Percentiles rank a stretch among this genome's conserved stretches.
These are phyloP conservation scores for Fusarium sp. DNA, from an alignment of 2,329 filamentous ascomycete genomes.

Conservation along the genomic window DNA sequence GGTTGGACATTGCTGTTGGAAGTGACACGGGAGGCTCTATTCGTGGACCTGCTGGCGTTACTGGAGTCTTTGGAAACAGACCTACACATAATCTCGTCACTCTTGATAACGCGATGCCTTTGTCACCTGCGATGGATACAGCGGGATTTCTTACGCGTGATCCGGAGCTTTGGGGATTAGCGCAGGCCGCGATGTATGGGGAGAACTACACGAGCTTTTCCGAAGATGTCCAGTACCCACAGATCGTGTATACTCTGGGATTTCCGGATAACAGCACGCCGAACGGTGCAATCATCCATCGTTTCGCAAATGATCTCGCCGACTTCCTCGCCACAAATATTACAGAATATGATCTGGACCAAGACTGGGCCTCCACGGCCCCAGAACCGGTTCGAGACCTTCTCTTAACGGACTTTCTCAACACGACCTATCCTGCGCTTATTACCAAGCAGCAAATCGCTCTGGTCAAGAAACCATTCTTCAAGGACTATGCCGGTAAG, in stretches of 20 bases:
- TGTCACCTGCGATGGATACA: conserved; percentile 56
- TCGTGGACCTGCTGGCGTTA: conserved; percentile 56
- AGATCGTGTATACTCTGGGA: not conserved
- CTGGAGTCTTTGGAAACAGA: conserved; percentile 59
- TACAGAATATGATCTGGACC: not conserved
- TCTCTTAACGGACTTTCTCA: not conserved
- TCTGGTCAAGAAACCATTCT: not conserved
- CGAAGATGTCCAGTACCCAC: not conserved
- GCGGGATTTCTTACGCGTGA: conserved; percentile 5
- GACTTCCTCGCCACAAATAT: not conserved
- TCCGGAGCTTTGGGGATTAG: not conserved
- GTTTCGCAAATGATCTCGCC: not conserved
- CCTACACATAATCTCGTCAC: conserved; percentile 53
- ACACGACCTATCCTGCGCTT: not conserved
- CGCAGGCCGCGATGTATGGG: not conserved
- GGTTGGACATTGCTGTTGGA: conserved; percentile 52
- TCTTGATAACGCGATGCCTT: conserved; percentile 56
- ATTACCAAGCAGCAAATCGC: not conserved
- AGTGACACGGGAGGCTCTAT: conserved; percentile 50
- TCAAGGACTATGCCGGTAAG: not conserved
- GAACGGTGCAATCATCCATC: not conserved
- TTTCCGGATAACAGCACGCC: not conserved
- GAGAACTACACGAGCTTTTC: not conserved
- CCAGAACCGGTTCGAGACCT: not conserved
- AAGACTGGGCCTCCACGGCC: not conserved